phyloP scores from a whole-genome alignment of 2,329 filamentous ascomycete genomes.

The Pezicula neosporulosa region DNA sequence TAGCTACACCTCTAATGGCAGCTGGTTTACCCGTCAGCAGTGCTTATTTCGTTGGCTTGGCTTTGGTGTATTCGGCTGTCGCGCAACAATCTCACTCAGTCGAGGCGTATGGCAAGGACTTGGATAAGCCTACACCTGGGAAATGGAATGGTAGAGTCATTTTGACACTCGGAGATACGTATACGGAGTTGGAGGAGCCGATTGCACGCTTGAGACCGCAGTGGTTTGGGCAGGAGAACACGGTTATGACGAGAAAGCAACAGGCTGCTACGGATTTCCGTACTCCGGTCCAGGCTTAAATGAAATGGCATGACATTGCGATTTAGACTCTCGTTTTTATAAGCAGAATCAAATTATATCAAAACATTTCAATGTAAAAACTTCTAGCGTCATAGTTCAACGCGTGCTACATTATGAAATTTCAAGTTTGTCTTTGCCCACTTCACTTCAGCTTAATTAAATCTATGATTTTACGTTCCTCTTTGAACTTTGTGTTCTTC shows the following conservation, averaged over 20 bases:
- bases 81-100: slow-evolving; percentile 29
- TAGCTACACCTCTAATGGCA: slow-evolving; percentile 28
- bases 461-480: too few relatives aligned
- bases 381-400: too few relatives aligned
- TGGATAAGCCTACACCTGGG: not conserved
- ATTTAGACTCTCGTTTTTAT: too few relatives aligned
- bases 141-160: slow-evolving; percentile 3
- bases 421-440: too few relatives aligned
- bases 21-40: slow-evolving; percentile 30
- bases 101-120: slow-evolving; percentile 34
- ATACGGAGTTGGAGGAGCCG: slow-evolving; percentile 2
- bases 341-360: too few relatives aligned
- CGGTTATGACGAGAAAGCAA: not conserved
- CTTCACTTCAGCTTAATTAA: too few relatives aligned
- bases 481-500: too few relatives aligned
- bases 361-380: too few relatives aligned
- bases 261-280: not conserved
- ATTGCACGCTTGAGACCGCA: not conserved
- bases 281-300: too few relatives aligned
- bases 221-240: slow-evolving; percentile 1
- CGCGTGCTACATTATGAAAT: too few relatives aligned
- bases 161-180: slow-evolving; percentile 2
- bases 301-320: too few relatives aligned
- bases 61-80: slow-evolving; percentile 34
- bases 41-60: slow-evolving; percentile 30